These are phyloP conservation scores for Coleophoma cylindrospora DNA, from an alignment of 2,329 filamentous ascomycete genomes.

Conservation along the genomic window DNA sequence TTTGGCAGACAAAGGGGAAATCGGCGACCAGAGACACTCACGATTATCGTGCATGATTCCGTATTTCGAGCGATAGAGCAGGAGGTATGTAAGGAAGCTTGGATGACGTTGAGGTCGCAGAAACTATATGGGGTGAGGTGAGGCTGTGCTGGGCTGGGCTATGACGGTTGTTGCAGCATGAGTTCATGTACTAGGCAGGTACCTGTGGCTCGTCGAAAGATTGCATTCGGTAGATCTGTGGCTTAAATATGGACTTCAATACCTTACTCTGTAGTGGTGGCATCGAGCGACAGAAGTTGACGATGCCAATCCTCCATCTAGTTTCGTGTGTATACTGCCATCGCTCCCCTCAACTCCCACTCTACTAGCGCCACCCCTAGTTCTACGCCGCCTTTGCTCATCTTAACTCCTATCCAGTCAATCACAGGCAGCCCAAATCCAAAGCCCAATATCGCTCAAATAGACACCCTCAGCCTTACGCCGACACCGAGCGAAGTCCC, in stretches of 20 bases:
- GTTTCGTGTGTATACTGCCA: too few species aligned
- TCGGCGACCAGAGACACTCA: slow-evolving; percentile 3
- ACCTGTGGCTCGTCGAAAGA: too few species aligned
- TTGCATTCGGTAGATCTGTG: background rate
- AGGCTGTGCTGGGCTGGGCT: slow-evolving; percentile 2
- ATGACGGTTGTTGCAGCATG: background rate
- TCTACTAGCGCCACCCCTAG: too few species aligned
- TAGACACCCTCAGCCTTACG: background rate
- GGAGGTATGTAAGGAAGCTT: background rate
- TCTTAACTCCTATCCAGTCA: background rate
- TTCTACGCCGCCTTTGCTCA: background rate
- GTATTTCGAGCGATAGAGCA: background rate
- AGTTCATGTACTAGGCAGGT: too few species aligned
- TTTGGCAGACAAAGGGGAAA: too few species aligned
- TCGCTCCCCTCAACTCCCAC: too few species aligned
- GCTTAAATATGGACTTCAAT: background rate
- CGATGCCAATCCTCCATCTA: too few species aligned
- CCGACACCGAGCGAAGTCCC: background rate
- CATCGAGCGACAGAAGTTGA: too few species aligned
- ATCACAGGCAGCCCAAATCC: background rate
- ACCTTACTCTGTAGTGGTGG: too few species aligned
- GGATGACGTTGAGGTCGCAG: background rate
- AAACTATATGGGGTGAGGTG: background rate
- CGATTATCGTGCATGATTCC: slow-evolving; percentile 24
- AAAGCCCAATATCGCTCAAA: background rate